Conservation (phyloP, 2,329 filamentous ascomycete species). For the Neofusicoccum sp. region DNA sequence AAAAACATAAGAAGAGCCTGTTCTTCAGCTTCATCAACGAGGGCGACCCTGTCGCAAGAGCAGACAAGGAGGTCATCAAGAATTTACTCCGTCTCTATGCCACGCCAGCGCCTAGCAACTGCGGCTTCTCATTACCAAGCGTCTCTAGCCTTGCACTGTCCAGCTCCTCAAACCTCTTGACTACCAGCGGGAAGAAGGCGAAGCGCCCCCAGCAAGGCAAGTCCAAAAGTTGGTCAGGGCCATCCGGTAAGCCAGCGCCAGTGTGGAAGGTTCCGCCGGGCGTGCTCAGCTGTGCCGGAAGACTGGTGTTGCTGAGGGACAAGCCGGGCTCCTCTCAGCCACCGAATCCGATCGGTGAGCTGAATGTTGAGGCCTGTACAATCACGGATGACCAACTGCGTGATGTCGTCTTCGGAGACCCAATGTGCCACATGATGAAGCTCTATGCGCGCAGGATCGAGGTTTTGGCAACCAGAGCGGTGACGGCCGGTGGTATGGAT, state of each 20-base stretch:
- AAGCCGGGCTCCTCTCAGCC: constrained; percentile 21
- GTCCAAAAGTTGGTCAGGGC: constrained; percentile 22
- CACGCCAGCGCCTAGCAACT: constrained; percentile 51
- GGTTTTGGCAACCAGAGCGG: constrained; percentile 65
- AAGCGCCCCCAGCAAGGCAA: constrained; percentile 19
- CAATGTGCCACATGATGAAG: constrained; percentile 75
- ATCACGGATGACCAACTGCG: constrained; percentile 67
- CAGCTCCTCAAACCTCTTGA: background rate
- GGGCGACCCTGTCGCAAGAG: constrained; percentile 75
- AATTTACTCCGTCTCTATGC: constrained; percentile 71
- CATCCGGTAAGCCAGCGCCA: background rate
- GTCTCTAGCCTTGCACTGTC: background rate
- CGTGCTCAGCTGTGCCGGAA: constrained; percentile 68
- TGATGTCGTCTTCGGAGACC: constrained; percentile 76
- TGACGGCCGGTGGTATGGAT: constrained; percentile 47
- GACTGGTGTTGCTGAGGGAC: constrained; percentile 61
- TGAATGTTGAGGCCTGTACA: constrained; percentile 62
- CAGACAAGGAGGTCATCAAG: constrained; percentile 72
- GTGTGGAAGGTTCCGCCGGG: constrained; percentile 66
- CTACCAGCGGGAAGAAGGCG: constrained; percentile 1
- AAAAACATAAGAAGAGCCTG: constrained; percentile 58
- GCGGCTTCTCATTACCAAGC: constrained; percentile 1
- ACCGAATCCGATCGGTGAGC: background rate
- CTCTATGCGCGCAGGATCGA: constrained; percentile 73
- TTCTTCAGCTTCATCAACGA: constrained; percentile 84